phyloP scores from a whole-genome alignment of 2,329 filamentous ascomycete species.

The Orbilia ellipsospora region DNA sequence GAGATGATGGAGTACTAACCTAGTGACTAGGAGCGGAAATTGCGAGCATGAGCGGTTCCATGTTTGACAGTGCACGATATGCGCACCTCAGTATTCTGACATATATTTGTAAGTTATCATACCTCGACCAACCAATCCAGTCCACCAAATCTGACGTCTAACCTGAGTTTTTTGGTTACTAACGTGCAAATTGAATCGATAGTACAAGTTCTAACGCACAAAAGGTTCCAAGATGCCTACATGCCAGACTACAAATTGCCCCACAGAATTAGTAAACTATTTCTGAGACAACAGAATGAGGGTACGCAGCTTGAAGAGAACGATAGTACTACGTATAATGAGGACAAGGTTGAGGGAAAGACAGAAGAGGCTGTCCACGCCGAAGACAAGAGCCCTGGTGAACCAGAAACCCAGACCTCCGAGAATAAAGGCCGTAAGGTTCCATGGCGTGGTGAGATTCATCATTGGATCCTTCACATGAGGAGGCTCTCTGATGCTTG shows the following conservation, averaged over 20 bases:
- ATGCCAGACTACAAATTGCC: background rate
- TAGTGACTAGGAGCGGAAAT: too few relatives aligned
- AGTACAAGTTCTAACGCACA: conserved; percentile 24
- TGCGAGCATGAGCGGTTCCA: too few relatives aligned
- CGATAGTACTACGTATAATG: background rate
- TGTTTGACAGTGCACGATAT: too few relatives aligned
- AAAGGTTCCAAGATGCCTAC: conserved; percentile 13
- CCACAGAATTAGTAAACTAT: background rate
- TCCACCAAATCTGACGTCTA: too few relatives aligned
- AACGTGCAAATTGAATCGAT: too few relatives aligned
- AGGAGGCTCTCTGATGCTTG: background rate
- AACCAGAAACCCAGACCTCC: background rate
- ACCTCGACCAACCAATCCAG: too few relatives aligned
- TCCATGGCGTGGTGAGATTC: conserved; percentile 17
- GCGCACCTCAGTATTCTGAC: too few relatives aligned
- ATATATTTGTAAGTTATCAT: too few relatives aligned
- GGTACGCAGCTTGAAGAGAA: background rate
- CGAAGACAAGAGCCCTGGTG: too few relatives aligned
- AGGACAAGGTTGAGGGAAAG: too few relatives aligned
- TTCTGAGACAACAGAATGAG: background rate
- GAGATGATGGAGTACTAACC: conserved; percentile 2
- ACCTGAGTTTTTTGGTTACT: too few relatives aligned
- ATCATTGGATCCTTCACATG: conserved; percentile 9
- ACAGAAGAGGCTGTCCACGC: too few relatives aligned
- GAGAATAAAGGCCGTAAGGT: background rate